A percentile compares a stretch with the other conserved stretches of the same genome.
Conservation (phyloP, 176 grass and related monocot species). For the Musa schizocarpa region DNA sequence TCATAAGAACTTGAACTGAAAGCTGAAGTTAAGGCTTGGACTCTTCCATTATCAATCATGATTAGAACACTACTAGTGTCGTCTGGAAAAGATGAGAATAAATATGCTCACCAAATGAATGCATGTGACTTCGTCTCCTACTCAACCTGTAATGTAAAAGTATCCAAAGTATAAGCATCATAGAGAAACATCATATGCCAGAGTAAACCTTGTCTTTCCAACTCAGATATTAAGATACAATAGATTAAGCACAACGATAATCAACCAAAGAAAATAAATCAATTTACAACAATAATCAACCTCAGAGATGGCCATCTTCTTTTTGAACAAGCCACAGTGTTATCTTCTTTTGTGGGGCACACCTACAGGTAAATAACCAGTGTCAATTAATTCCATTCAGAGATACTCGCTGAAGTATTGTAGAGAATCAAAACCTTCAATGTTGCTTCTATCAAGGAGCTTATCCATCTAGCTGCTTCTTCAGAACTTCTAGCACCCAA, state of each 20-base stretch:
- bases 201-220: background rate
- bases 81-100: background rate
- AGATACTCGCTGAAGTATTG: background rate
- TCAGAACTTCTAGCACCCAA: constrained; percentile 16
- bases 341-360: background rate
- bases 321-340: background rate
- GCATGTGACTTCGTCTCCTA: background rate
- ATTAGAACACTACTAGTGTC: background rate
- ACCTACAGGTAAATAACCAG: background rate
- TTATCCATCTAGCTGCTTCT: constrained; percentile 20
- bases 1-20: too few relatives aligned
- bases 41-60: too few relatives aligned
- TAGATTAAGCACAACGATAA: background rate
- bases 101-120: constrained; percentile 1
- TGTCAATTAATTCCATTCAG: background rate
- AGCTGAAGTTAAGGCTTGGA: too few relatives aligned
- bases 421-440: constrained; percentile 1
- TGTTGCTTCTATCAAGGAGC: constrained; percentile 7
- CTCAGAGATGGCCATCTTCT: constrained; percentile 20
- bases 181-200: background rate
- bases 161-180: background rate
- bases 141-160: constrained; percentile 1
- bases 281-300: background rate
- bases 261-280: background rate
- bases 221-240: background rate